Percentiles rank a stretch among this genome's conserved stretches.
Conservation (phyloP, 2,329 filamentous ascomycete species). For the Colletotrichum falcatum region DNA sequence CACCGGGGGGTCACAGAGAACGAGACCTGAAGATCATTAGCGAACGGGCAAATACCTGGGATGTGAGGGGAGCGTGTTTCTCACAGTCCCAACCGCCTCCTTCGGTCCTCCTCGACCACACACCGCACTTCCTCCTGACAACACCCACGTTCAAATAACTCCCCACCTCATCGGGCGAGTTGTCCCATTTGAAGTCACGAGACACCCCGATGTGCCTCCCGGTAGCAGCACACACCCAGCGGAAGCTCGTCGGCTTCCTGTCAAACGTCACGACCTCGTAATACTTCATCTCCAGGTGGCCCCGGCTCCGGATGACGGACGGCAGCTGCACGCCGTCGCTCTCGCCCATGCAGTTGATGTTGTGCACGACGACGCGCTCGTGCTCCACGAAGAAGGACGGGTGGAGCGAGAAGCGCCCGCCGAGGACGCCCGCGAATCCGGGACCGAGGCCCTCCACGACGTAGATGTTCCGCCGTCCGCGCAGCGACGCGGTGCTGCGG, state of each 20-base stretch:
- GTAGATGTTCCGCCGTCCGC: slow-evolving; percentile 39
- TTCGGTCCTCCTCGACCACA: slow-evolving; percentile 41
- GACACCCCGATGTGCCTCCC: slow-evolving; percentile 45
- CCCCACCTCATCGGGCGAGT: slow-evolving; percentile 34
- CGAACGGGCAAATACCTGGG: neutral
- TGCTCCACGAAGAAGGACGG: slow-evolving; percentile 46
- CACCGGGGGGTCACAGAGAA: slow-evolving; percentile 45
- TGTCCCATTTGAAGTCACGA: slow-evolving; percentile 34
- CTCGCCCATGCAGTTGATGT: slow-evolving; percentile 41
- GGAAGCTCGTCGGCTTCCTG: slow-evolving; percentile 42
- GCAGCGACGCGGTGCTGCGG: slow-evolving; percentile 1
- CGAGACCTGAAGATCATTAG: slow-evolving; percentile 36
- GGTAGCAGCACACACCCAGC: slow-evolving; percentile 43
- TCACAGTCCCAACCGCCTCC: slow-evolving; percentile 44
- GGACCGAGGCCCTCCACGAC: slow-evolving; percentile 45
- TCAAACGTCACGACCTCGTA: slow-evolving; percentile 43
- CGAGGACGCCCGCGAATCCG: slow-evolving; percentile 41
- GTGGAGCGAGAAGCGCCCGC: slow-evolving; percentile 43
- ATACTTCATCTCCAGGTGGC: slow-evolving; percentile 43
- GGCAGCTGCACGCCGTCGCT: slow-evolving; percentile 44
- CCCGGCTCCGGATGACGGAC: slow-evolving; percentile 38
- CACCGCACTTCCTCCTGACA: slow-evolving; percentile 43
- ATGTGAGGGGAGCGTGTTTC: no score
- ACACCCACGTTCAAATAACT: slow-evolving; percentile 43
- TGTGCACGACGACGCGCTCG: slow-evolving; percentile 45